These are phyloP conservation scores for Arthrinium phaeospermum DNA, from an alignment of 2,329 filamentous ascomycete species.

Conservation along the genomic window DNA sequence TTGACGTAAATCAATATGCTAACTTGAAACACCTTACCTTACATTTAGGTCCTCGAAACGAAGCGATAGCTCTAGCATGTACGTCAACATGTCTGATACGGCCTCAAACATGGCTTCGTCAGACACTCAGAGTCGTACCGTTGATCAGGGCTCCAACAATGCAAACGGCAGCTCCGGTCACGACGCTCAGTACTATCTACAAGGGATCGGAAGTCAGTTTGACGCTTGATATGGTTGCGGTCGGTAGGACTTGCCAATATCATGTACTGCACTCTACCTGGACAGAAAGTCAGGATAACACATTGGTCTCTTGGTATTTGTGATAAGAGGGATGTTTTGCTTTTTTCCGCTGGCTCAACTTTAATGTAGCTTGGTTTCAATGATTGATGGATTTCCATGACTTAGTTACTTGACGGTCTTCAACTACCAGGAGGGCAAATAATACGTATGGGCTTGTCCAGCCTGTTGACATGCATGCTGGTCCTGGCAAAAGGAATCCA, in stretches of 20 bases:
- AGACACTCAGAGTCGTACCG: neutral
- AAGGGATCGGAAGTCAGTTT: neutral
- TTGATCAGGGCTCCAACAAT: neutral
- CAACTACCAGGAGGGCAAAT: too few species aligned
- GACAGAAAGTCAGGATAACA: neutral
- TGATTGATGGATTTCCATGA: too few species aligned
- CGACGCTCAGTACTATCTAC: neutral
- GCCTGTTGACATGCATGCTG: too few species aligned
- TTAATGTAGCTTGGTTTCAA: too few species aligned
- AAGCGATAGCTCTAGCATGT: neutral
- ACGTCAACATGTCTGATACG: neutral
- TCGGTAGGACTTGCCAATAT: neutral
- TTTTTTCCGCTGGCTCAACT: neutral
- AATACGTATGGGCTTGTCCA: too few species aligned
- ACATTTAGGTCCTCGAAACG: neutral
- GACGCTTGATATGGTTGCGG: neutral
- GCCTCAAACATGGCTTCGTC: neutral
- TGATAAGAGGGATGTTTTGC: neutral
- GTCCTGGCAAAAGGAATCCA: too few species aligned
- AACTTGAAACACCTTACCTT: neutral
- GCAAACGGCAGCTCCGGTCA: neutral
- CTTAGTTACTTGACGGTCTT: too few species aligned
- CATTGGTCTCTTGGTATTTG: neutral
- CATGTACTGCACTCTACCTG: neutral
- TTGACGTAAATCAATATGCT: neutral